Base-by-base conservation (phyloP, 2,329 filamentous ascomycete species). In the Fusarium burgessii region DNA sequence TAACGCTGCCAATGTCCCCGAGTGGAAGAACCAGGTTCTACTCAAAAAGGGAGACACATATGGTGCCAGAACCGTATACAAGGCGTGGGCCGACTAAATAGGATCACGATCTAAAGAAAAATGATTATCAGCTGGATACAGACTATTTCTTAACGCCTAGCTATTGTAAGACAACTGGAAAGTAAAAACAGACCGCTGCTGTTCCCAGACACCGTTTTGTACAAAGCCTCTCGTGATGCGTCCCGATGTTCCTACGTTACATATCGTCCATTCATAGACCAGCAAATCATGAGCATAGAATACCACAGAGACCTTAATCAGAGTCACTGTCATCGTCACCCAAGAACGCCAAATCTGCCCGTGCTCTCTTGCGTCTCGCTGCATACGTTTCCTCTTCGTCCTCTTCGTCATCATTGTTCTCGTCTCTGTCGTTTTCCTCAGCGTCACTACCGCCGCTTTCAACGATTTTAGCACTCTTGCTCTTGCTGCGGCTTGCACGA, bases 41-140 rank as follows among this genome's bases (percentile, higher is more conserved):
- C 83, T 98, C 70, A 95, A 92, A 86, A 95, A 92, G 84, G 95
- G 95, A 1, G 86, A 95, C 79, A 90, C 89, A 67, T 98, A 93
- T 80, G 95, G 95, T 3, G 89, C 90, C 69, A 89, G 90, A 71
- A 94, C 92, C 73, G 90, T 97, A 69, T 98, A 97, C 83, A 90
- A 90, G 77, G 93, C 90, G 0, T 98, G 95, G 95, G 89, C 91
- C 80, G 90, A 89, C 70, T 90, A 82, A 63, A 20, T 43, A 58
- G 49, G 45, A 42, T 32, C 46, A 25, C 33, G 7, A 46, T 40
- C 18, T 25, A 20, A 51, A 55, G n/a, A 43, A 66, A 70, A n/a
- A 49, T 42, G 50, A 55, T 25, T 32, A 51, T 35, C 38, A 50
- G 33, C 58, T 62, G 52, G 58, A 71, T 68, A 71, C 40, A 46